A percentile compares a stretch with the other conserved stretches of the same genome.
Conservation (phyloP, 257 asterid genomes). For the Solanum gracilifrons region DNA sequence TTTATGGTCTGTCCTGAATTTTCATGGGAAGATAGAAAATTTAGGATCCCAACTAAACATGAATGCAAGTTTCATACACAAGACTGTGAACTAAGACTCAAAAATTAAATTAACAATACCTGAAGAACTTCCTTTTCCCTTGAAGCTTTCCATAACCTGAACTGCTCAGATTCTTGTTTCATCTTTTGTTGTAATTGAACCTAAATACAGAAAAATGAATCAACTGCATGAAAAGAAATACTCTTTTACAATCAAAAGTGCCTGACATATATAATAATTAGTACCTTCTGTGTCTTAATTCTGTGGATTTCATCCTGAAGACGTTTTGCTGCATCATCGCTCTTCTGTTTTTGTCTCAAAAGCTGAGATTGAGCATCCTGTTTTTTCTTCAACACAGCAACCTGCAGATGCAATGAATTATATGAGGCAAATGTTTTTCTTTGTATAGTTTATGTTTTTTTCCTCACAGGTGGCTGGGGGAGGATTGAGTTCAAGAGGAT, state of each 20-base stretch:
- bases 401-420: constrained; percentile 37
- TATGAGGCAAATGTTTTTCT: neutral
- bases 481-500: neutral
- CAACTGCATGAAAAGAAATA: neutral
- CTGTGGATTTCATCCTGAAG: constrained; percentile 88
- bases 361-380: constrained; percentile 98
- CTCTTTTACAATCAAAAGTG: neutral
- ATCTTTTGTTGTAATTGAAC: constrained; percentile 98
- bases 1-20: neutral
- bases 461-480: neutral
- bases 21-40: neutral
- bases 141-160: constrained; percentile 90
- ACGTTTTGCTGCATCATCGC: constrained; percentile 90
- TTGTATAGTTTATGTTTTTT: neutral
- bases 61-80: neutral
- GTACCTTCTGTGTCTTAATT: constrained; percentile 84
- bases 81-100: neutral
- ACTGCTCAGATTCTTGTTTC: constrained; percentile 97
- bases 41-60: neutral
- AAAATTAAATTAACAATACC: constrained; percentile 25
- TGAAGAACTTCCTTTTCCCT: constrained; percentile 97
- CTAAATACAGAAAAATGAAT: constrained; percentile 27
- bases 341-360: constrained; percentile 87
- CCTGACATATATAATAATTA: neutral
- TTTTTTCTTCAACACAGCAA: constrained; percentile 81